Conservation (phyloP, 2,329 filamentous ascomycete species). For the Macrophomina phaseolina region DNA sequence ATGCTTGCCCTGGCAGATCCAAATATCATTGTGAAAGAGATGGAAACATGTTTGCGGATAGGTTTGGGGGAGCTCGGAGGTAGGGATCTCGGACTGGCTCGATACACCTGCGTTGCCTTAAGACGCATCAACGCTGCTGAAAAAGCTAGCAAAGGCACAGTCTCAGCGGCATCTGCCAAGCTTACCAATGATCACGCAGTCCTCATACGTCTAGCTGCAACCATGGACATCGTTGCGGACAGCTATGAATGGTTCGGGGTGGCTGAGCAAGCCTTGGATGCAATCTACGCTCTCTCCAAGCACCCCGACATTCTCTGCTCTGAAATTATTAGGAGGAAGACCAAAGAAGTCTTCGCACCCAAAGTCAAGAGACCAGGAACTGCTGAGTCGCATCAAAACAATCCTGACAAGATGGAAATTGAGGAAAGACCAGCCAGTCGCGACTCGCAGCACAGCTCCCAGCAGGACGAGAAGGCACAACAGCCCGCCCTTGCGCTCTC, state of each 20-base stretch:
- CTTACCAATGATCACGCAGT: conserved; percentile 93
- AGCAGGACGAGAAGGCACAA: conserved; percentile 53
- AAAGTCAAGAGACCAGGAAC: conserved; percentile 37
- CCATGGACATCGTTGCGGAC: conserved; percentile 83
- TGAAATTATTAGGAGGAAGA: conserved; percentile 86
- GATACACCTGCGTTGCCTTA: conserved; percentile 93
- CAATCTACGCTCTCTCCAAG: conserved; percentile 92
- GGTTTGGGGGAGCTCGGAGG: conserved; percentile 82
- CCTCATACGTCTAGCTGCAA: conserved; percentile 77
- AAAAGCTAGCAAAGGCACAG: conserved; percentile 68
- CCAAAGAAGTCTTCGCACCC: conserved; percentile 76
- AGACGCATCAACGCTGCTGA: conserved; percentile 87
- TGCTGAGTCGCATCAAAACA: conserved; percentile 13
- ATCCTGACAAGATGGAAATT: conserved; percentile 26
- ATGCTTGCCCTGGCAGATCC: conserved; percentile 95
- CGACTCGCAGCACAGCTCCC: conserved; percentile 26
- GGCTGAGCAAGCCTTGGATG: conserved; percentile 93
- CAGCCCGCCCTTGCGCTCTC: conserved; percentile 79
- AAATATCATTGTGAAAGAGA: conserved; percentile 91
- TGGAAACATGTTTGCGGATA: conserved; percentile 91
- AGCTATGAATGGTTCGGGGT: conserved; percentile 94
- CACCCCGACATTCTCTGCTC: conserved; percentile 94
- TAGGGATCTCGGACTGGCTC: conserved; percentile 84
- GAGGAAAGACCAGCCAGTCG: conserved; percentile 30
- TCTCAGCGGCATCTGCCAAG: conserved; percentile 63